Conservation (phyloP, 768 basidiomycete genomes). For the Amanita rubescens region DNA sequence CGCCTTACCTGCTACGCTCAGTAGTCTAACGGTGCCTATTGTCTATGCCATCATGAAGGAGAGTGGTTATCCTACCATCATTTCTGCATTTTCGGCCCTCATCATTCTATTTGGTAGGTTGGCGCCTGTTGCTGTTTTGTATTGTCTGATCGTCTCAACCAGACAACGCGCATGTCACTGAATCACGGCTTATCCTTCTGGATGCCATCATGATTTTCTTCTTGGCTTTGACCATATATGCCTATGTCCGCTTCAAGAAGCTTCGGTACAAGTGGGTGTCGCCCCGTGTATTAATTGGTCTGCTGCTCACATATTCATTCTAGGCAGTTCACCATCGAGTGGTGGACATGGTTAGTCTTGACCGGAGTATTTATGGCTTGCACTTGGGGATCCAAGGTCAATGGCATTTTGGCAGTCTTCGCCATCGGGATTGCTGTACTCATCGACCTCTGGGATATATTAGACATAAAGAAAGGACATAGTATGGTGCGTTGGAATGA, state of each 20-base stretch:
- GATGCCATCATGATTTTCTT: slow-evolving; percentile 95
- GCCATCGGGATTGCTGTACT: slow-evolving; percentile 87
- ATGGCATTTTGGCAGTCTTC: slow-evolving; percentile 85
- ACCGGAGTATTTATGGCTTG: slow-evolving; percentile 94
- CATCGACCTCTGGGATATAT: slow-evolving; percentile 90
- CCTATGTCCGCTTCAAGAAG: slow-evolving; percentile 92
- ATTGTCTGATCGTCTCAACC: background rate
- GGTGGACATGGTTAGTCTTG: slow-evolving; percentile 92
- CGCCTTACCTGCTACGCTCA: slow-evolving; percentile 85
- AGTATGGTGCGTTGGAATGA: slow-evolving; percentile 51
- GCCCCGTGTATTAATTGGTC: background rate
- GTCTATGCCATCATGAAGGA: slow-evolving; percentile 98
- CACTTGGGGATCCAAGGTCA: slow-evolving; percentile 97
- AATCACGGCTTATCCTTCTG: slow-evolving; percentile 93
- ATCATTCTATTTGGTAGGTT: slow-evolving; percentile 82
- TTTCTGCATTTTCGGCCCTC: slow-evolving; percentile 84
- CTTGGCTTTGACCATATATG: slow-evolving; percentile 88
- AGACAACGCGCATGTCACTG: slow-evolving; percentile 96
- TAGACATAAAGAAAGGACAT: slow-evolving; percentile 76
- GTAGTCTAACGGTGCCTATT: slow-evolving; percentile 83
- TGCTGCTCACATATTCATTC: slow-evolving; percentile 1
- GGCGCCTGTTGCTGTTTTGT: background rate
- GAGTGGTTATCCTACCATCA: slow-evolving; percentile 87
- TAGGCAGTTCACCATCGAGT: slow-evolving; percentile 81
- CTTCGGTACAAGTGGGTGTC: slow-evolving; percentile 71